phyloP scores from a whole-genome alignment of 1,284 basidiomycete genomes.

The Thelephora terrestris region DNA sequence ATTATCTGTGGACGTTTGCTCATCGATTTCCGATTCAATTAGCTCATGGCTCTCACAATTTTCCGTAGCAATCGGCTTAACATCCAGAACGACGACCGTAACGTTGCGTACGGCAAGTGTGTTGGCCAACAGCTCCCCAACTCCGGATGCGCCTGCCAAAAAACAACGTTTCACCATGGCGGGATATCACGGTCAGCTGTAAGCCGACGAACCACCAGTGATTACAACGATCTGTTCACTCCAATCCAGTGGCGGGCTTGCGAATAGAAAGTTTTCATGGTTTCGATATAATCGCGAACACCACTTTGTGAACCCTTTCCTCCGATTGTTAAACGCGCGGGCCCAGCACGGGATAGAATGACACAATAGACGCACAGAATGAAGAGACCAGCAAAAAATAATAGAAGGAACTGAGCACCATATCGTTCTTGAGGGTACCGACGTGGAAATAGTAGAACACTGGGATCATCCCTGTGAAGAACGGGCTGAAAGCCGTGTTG shows the following conservation, averaged over 20 bases:
- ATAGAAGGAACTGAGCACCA: slow-evolving; percentile 36
- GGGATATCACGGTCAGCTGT: not conserved
- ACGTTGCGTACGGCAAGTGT: slow-evolving; percentile 75
- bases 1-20: slow-evolving; percentile 41
- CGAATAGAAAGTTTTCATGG: slow-evolving; percentile 52
- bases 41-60: slow-evolving; percentile 41
- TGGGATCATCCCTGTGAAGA: slow-evolving; percentile 71
- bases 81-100: slow-evolving; percentile 77
- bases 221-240: slow-evolving; percentile 79
- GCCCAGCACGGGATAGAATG: slow-evolving; percentile 5
- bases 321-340: not conserved
- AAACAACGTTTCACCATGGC: not conserved
- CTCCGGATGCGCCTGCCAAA: slow-evolving; percentile 68
- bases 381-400: slow-evolving; percentile 48
- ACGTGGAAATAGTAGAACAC: slow-evolving; percentile 68
- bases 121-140: slow-evolving; percentile 80
- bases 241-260: slow-evolving; percentile 62
- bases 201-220: slow-evolving; percentile 60
- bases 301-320: slow-evolving; percentile 58
- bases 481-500: slow-evolving; percentile 74
- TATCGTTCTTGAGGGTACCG: slow-evolving; percentile 36
- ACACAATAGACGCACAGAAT: slow-evolving; percentile 47
- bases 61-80: slow-evolving; percentile 65
- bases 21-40: not conserved
- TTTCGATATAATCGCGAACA: slow-evolving; percentile 64